Base-by-base conservation (phyloP, 352 stramenopile species). In the Pythium aristosporum region DNA sequence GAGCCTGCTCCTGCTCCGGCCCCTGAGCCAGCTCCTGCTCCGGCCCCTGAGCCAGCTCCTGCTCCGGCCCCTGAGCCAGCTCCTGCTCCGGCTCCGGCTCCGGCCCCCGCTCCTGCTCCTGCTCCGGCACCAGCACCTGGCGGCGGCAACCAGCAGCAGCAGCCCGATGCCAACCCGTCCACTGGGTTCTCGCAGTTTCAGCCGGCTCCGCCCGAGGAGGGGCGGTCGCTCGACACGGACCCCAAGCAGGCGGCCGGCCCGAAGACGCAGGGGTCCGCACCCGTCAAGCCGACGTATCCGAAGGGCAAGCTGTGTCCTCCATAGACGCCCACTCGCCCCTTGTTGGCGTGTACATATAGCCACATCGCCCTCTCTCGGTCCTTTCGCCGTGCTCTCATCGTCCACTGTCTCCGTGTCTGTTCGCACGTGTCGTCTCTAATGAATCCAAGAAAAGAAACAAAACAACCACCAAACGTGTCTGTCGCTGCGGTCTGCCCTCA, bases 241-340 rank as follows among this genome's bases (percentile, higher is more conserved):
- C 43, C 46, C 13, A 23, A 42, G 30, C 57, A 56, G 43, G 36
- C 47, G 28, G 6, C 21, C 8, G 47, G 8, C 6, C 57, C 44
- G 0, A 34, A 36, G 10, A 25, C 57, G 10, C n/a, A 21, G 5
- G 34, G 48, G 6, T 32, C 12, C 9, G 20, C 25, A 20, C 50
- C 30, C 20, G 25, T 66, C n/a, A 51, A 52, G 25, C 60, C 60
- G 21, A 67, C 60, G 25, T 50, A 60, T 20, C 60, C 60, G 50
- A 67, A 67, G 32, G 50, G 60, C 15, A 67, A 67, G 50, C 51
- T 67, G 60, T 67, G 60, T 41, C 60, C 58, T 32, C 41, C 60
- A 2, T 61, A 55, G 42, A 49, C 20, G 21, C n/a, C n/a, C 46
- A 44, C 30, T 47, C 51, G n/a, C 34, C 20, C 30, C n/a, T 34